A percentile compares a stretch with the other conserved stretches of the same genome.
These are phyloP conservation scores for Escovopsis sp. DNA, from an alignment of 2,329 filamentous ascomycete genomes.

Conservation along the genomic window DNA sequence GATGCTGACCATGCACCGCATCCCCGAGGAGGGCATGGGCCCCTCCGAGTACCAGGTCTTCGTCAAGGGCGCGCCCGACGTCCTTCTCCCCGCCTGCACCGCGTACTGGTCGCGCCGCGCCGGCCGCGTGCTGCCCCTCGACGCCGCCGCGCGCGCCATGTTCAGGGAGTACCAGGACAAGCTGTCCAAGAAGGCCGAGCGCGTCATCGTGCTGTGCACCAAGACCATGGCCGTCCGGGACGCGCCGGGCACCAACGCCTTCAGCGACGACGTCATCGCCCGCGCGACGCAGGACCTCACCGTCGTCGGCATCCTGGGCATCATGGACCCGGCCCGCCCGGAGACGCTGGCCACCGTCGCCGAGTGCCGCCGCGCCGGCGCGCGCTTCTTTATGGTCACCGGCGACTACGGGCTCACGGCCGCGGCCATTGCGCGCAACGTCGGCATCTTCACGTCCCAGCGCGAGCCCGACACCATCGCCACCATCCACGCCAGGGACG, in stretches of 20 bases:
- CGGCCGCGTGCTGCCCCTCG: conserved; percentile 20
- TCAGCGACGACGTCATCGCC: conserved; percentile 33
- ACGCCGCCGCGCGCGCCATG: conserved; percentile 15
- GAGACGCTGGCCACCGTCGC: conserved; percentile 27
- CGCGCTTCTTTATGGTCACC: conserved; percentile 34
- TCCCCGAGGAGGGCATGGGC: conserved; percentile 12
- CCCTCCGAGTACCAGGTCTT: conserved; percentile 25
- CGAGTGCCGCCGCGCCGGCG: conserved; percentile 28
- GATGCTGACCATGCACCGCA: conserved; percentile 27
- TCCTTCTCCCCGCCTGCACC: conserved; percentile 25
- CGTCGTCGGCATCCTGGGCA: conserved; percentile 36
- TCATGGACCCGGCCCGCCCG: conserved; percentile 30
- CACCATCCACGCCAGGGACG: conserved; percentile 8
- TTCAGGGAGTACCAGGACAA: conserved; percentile 24
- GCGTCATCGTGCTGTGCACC: conserved; percentile 27
- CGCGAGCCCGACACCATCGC: conserved; percentile 26
- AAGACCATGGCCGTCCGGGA: conserved; percentile 20
- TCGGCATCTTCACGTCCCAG: conserved; percentile 43
- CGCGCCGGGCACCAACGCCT: conserved; percentile 32
- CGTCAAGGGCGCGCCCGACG: conserved; percentile 40
- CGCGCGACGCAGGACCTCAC: conserved; percentile 27
- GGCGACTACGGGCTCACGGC: conserved; percentile 40
- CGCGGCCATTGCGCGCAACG: conserved; percentile 50
- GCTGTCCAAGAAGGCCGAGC: conserved; percentile 26
- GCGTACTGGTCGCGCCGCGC: conserved; percentile 20